A percentile compares a stretch with the other conserved stretches of the same genome.
These are phyloP conservation scores for Fusarium penzigii DNA, from an alignment of 2,329 filamentous ascomycete species.

Conservation along the genomic window DNA sequence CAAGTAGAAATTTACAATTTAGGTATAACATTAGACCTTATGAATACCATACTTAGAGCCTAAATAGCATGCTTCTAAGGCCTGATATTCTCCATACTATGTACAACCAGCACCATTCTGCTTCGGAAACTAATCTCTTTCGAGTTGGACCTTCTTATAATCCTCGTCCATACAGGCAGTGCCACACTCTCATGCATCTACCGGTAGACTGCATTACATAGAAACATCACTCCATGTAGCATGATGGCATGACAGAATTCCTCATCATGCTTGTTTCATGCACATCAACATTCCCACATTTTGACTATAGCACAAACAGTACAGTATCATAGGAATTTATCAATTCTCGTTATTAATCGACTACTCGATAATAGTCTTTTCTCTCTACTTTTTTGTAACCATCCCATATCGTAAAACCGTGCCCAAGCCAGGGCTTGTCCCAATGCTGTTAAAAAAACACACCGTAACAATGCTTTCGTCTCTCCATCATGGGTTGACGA, in stretches of 20 bases:
- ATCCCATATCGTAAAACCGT: constrained; percentile 21
- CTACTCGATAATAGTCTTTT: constrained; percentile 27
- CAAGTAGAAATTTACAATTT: too few relatives aligned
- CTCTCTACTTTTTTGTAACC: constrained; percentile 31
- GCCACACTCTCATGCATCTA: constrained; percentile 19
- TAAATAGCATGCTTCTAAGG: too few relatives aligned
- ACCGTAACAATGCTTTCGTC: constrained; percentile 27
- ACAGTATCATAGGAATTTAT: constrained; percentile 12
- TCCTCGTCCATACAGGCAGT: constrained; percentile 12
- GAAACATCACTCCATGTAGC: neutral
- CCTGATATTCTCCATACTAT: too few relatives aligned
- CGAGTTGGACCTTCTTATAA: too few relatives aligned
- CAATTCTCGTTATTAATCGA: constrained; percentile 26
- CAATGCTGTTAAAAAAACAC: constrained; percentile 25
- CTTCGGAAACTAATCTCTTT: too few relatives aligned
- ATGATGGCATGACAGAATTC: neutral
- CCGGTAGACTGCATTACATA: constrained; percentile 1
- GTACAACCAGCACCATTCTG: too few relatives aligned
- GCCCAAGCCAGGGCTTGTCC: constrained; percentile 26
- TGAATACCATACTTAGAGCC: too few relatives aligned
- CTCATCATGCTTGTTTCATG: too few relatives aligned
- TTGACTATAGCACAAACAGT: too few relatives aligned
- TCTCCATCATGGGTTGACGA: constrained; percentile 17
- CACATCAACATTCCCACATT: too few relatives aligned
- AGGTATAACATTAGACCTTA: too few relatives aligned